Evolutionary conservation across 768 basidiomycete species (phyloP).

Genomic region (Phaffia australis): DNA sequence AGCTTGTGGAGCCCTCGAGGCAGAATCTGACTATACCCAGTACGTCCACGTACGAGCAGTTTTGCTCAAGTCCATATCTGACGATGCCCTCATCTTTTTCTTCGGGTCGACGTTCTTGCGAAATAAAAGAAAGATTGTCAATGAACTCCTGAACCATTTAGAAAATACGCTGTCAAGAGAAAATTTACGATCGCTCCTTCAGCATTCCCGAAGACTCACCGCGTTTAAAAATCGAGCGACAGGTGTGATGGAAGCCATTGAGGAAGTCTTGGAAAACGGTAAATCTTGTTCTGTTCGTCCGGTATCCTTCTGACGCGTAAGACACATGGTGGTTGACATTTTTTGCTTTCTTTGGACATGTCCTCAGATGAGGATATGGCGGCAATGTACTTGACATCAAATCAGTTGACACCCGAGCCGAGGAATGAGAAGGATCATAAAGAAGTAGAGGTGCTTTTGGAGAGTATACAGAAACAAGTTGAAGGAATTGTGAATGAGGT

Average conservation of each 20-base stretch:
- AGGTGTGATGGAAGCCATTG: slow-evolving; percentile 78
- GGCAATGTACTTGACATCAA: slow-evolving; percentile 80
- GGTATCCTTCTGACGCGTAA: slow-evolving; percentile 3
- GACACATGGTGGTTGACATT: background rate
- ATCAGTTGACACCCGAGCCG: slow-evolving; percentile 42
- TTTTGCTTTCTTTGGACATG: background rate
- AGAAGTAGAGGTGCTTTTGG: slow-evolving; percentile 83
- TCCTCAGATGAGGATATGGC: slow-evolving; percentile 76
- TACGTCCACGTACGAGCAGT: background rate
- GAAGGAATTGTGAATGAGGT: slow-evolving; percentile 93
- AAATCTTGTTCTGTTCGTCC: slow-evolving; percentile 21
- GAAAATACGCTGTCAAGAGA: slow-evolving; percentile 94
- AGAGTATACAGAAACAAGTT: slow-evolving; percentile 89
- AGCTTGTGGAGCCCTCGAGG: slow-evolving; percentile 82
- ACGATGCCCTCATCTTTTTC: background rate
- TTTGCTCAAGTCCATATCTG: background rate
- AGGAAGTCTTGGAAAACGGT: slow-evolving; percentile 88
- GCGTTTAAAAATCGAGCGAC: slow-evolving; percentile 86
- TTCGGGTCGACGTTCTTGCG: background rate
- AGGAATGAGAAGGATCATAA: slow-evolving; percentile 65
- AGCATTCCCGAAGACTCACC: slow-evolving; percentile 78
- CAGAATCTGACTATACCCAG: slow-evolving; percentile 84
- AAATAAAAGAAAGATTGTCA: slow-evolving; percentile 57
- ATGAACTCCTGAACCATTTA: slow-evolving; percentile 77
- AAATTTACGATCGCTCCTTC: slow-evolving; percentile 78